A percentile compares a stretch with the other conserved stretches of the same genome.
phyloP scores from a whole-genome alignment of 164 flowering plant species.

The Sextonia rubra region DNA sequence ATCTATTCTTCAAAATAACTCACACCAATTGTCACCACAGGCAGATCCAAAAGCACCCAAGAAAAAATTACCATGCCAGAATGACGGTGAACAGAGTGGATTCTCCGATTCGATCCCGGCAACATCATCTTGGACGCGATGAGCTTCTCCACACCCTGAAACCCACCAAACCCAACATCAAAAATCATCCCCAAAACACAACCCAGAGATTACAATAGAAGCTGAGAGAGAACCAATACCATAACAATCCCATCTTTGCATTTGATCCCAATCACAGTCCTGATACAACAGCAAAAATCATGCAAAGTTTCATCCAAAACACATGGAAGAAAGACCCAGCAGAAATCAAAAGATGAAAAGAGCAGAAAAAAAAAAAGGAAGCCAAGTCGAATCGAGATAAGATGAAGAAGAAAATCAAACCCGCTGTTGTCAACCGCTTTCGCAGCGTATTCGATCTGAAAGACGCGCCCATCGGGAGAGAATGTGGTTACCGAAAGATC shows the following conservation, averaged over 20 bases:
- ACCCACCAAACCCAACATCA: conserved; percentile 10
- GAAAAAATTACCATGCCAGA: conserved; percentile 72
- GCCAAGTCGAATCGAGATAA: background rate
- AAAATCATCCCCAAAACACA: background rate
- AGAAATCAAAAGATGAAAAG: background rate
- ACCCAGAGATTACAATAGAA: background rate
- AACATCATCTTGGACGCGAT: conserved; percentile 96
- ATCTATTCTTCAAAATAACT: background rate
- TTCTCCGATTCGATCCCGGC: conserved; percentile 88
- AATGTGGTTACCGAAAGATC: conserved; percentile 97
- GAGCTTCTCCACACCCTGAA: conserved; percentile 92
- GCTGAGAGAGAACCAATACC: conserved; percentile 36
- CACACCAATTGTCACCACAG: background rate
- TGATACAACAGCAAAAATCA: conserved; percentile 20
- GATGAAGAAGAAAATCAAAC: conserved; percentile 21
- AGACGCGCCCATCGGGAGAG: conserved; percentile 97
- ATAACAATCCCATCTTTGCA: conserved; percentile 86
- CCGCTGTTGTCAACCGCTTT: conserved; percentile 99
- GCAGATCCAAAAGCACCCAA: background rate
- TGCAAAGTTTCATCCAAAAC: background rate
- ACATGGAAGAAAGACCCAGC: background rate
- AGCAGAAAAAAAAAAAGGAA: background rate
- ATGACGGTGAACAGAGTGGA: conserved; percentile 94
- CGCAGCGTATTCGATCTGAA: conserved; percentile 98
- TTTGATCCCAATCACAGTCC: conserved; percentile 82